These are phyloP conservation scores for Penicillium sp. DNA, from an alignment of 2,329 filamentous ascomycete genomes.

Conservation along the genomic window DNA sequence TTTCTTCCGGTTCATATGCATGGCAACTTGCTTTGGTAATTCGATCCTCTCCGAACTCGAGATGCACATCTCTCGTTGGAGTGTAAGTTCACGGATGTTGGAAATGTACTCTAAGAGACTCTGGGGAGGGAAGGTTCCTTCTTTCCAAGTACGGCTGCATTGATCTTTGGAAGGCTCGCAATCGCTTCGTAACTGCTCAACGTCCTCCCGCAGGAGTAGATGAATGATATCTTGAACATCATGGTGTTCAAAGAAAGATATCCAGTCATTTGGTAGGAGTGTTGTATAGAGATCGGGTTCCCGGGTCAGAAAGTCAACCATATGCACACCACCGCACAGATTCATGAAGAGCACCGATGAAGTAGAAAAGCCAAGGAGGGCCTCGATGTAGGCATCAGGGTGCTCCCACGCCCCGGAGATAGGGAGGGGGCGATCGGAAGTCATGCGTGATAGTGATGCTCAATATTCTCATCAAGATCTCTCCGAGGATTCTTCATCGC, in stretches of 20 bases:
- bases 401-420: slow-evolving; percentile 67
- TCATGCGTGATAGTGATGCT: slow-evolving; percentile 35
- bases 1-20: slow-evolving; percentile 97
- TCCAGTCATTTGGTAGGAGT: slow-evolving; percentile 77
- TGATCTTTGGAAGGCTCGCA: slow-evolving; percentile 6
- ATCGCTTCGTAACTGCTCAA: slow-evolving; percentile 46
- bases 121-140: slow-evolving; percentile 45
- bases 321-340: slow-evolving; percentile 94
- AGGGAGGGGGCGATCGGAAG: slow-evolving; percentile 59
- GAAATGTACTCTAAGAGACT: slow-evolving; percentile 70
- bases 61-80: slow-evolving; percentile 61
- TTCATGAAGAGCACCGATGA: slow-evolving; percentile 75
- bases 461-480: neutral
- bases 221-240: slow-evolving; percentile 76
- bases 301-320: slow-evolving; percentile 90
- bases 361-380: slow-evolving; percentile 72
- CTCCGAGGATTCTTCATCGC: slow-evolving; percentile 3
- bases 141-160: slow-evolving; percentile 39
- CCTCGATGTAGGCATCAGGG: slow-evolving; percentile 73
- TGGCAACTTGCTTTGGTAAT: slow-evolving; percentile 67
- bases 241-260: slow-evolving; percentile 69
- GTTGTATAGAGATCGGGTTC: slow-evolving; percentile 78
- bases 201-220: slow-evolving; percentile 74
- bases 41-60: slow-evolving; percentile 23
- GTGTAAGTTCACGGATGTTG: slow-evolving; percentile 66